Conservation (phyloP, 441 rosid genomes). For the Erysimum pusillum region DNA sequence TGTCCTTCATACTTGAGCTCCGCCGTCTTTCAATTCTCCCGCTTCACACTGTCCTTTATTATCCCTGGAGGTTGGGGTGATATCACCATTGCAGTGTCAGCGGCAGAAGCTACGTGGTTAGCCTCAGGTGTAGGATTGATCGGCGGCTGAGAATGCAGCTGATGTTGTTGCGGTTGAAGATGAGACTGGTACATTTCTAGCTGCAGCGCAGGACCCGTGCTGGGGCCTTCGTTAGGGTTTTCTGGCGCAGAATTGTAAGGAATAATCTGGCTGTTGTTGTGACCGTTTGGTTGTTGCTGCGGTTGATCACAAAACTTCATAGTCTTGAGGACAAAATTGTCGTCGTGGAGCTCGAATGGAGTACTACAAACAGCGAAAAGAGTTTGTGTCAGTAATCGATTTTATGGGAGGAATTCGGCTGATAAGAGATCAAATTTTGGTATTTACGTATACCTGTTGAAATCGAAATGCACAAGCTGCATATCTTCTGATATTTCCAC, state of each 20-base stretch:
- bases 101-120: slow-evolving; percentile 45
- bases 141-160: slow-evolving; percentile 37
- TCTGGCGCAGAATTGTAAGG: slow-evolving; percentile 45
- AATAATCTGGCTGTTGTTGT: slow-evolving; percentile 44
- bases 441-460: slow-evolving; percentile 69
- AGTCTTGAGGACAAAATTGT: slow-evolving; percentile 93
- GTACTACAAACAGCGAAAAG: slow-evolving; percentile 64
- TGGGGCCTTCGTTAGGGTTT: slow-evolving; percentile 65
- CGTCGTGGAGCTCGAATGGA: slow-evolving; percentile 98
- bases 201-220: slow-evolving; percentile 58
- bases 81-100: slow-evolving; percentile 47
- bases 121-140: slow-evolving; percentile 50
- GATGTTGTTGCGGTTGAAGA: slow-evolving; percentile 30
- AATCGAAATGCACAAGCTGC: slow-evolving; percentile 99
- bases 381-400: slow-evolving; percentile 13
- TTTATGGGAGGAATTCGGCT: neutral
- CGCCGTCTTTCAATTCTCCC: slow-evolving; percentile 62
- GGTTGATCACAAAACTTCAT: slow-evolving; percentile 87
- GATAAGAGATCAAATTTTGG: neutral
- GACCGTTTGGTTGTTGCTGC: slow-evolving; percentile 38
- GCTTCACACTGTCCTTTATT: slow-evolving; percentile 75
- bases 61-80: slow-evolving; percentile 78
- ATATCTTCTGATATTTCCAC: slow-evolving; percentile 99
- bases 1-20: slow-evolving; percentile 37
- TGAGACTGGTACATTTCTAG: slow-evolving; percentile 30